Evolutionary conservation across 768 basidiomycete species (phyloP).

Genomic region (Piloderma croceum): DNA sequence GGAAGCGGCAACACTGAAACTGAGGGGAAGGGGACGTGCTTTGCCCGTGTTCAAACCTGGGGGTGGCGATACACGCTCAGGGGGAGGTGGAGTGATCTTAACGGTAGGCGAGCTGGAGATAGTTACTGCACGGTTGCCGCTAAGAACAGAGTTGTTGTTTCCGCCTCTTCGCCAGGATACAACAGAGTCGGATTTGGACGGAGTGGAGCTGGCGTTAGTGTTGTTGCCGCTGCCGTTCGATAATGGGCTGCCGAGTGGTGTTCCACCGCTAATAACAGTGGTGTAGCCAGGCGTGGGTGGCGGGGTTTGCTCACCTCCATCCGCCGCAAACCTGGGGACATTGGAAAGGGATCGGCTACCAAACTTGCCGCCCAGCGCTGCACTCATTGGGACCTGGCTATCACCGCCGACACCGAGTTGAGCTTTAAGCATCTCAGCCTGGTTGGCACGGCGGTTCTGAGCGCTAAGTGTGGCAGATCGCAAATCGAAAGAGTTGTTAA

Average conservation of each 20-base stretch:
- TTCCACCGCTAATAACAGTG: slow-evolving; percentile 68
- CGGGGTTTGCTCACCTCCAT: slow-evolving; percentile 37
- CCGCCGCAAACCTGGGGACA: slow-evolving; percentile 27
- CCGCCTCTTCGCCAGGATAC: slow-evolving; percentile 76
- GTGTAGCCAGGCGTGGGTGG: slow-evolving; percentile 58
- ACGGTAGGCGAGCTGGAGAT: slow-evolving; percentile 49
- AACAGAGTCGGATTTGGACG: slow-evolving; percentile 75
- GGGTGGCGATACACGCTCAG: slow-evolving; percentile 45
- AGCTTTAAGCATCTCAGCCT: slow-evolving; percentile 59
- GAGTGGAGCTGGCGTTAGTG: slow-evolving; percentile 17
- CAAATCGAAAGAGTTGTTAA: slow-evolving; percentile 58
- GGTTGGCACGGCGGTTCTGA: slow-evolving; percentile 62
- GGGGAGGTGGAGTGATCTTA: slow-evolving; percentile 68
- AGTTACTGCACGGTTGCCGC: slow-evolving; percentile 55
- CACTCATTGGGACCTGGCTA: slow-evolving; percentile 74
- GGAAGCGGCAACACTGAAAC: slow-evolving; percentile 49
- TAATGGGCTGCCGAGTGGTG: slow-evolving; percentile 52
- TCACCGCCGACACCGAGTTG: slow-evolving; percentile 44
- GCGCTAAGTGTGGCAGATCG: slow-evolving; percentile 49
- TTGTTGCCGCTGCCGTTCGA: slow-evolving; percentile 30
- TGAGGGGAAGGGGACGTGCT: slow-evolving; percentile 63
- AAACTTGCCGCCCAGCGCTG: slow-evolving; percentile 70
- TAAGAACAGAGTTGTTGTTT: slow-evolving; percentile 65
- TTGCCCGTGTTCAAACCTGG: slow-evolving; percentile 36
- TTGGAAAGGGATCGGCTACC: slow-evolving; percentile 55